Evolutionary conservation across 2,329 filamentous ascomycete genomes (phyloP).

Genomic region (Paecilomyces fulvus): DNA sequence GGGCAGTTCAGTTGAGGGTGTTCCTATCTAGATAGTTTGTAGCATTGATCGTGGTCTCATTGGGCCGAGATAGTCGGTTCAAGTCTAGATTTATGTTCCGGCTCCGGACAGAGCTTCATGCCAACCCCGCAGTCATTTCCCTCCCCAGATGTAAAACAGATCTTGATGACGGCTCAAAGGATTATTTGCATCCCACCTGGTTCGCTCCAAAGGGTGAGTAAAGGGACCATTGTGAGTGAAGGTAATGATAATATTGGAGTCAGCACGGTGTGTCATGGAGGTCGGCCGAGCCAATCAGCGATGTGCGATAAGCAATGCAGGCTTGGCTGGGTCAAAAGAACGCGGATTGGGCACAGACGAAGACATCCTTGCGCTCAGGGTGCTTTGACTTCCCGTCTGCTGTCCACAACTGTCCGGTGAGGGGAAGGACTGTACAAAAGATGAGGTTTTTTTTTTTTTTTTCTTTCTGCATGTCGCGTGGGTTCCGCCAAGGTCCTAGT

Average conservation of each 20-base stretch:
- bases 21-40: too few relatives aligned
- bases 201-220: neutral
- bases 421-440: neutral
- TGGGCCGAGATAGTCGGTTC: neutral
- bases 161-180: neutral
- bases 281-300: constrained; percentile 1
- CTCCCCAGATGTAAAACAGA: neutral
- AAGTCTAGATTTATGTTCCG: neutral
- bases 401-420: neutral
- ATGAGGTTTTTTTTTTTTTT: neutral
- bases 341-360: neutral
- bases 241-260: constrained; percentile 11
- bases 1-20: neutral
- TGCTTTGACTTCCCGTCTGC: neutral
- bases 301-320: neutral
- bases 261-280: constrained; percentile 25
- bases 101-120: neutral
- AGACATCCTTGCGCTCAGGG: too few relatives aligned
- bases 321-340: neutral
- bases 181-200: neutral
- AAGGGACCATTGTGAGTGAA: neutral
- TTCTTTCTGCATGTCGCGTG: neutral
- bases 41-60: too few relatives aligned
- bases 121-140: neutral
- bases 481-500: neutral